Base-by-base conservation (phyloP, 129 eudicot species). In the Cynara cardunculus region DNA sequence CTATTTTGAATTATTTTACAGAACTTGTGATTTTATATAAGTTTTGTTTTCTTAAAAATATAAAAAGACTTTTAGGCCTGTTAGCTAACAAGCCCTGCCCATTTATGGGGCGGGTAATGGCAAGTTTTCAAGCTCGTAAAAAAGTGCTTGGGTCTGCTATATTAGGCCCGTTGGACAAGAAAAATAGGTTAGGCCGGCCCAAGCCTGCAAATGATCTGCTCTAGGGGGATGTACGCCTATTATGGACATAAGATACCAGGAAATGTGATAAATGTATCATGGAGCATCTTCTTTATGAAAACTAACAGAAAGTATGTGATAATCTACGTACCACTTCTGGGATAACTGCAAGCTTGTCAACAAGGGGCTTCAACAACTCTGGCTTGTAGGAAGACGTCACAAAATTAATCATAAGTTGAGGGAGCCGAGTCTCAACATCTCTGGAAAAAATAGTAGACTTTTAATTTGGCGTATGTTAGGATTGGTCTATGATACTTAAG, bases 321-420 rank as follows among this genome's bases (percentile, higher is more conserved):
- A 25, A 65, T 3, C 21, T 27, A 72, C 97, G 37, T 78, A 94
- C 99, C 94, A 94, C 97, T 87, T 86, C 90, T 67, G 96, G 92
- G 56, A 92, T 83, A 49, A 83, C 75, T 80, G 89, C 75, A 62
- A 92, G 86, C 87, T 84, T 92, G 62, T 90, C 92, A 69, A 92
- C 94, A 65, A 92, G 94, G 81, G 99, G 97, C 87, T 85, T 82
- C 86, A 94, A 70, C 46, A 89, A 81, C 77, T 92, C 94, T 14
- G 97, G 97, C 82, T 94, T 86, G 90, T 92, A 89, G 44, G 97
- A 87, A 0, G 99, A 92, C 19, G 99, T 94, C 79, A 94, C 99
- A 78, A 94, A 92, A 88, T 94, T 94, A 66, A 94, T 94, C 99
- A 94, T 94, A 68, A 94, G 87, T 82, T 90, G 97, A 30, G 94